Conservation (phyloP, 768 basidiomycete species). For the Lyophyllum decastes region DNA sequence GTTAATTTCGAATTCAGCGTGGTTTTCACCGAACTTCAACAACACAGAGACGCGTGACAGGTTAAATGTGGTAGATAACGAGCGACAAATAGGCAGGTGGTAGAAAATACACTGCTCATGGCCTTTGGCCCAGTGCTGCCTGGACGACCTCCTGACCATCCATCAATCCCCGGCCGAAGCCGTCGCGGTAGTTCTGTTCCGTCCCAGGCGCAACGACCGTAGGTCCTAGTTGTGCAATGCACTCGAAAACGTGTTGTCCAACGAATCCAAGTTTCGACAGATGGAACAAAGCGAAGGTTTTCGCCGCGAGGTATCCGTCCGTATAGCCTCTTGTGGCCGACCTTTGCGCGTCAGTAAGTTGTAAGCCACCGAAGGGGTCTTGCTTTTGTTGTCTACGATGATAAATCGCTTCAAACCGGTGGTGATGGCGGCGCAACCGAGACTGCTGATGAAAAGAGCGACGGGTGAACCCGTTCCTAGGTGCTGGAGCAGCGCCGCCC, state of each 20-base stretch:
- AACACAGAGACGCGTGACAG: neutral
- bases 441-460: neutral
- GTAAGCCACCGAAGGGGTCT: slow-evolving; percentile 6
- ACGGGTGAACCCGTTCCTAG: neutral
- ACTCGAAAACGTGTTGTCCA: slow-evolving; percentile 61
- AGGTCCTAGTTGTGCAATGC: slow-evolving; percentile 36
- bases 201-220: slow-evolving; percentile 34
- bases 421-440: slow-evolving; percentile 1
- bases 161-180: slow-evolving; percentile 49
- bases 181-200: slow-evolving; percentile 44
- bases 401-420: slow-evolving; percentile 30
- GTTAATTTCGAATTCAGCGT: slow-evolving; percentile 4
- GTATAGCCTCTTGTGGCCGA: slow-evolving; percentile 48
- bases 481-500: neutral
- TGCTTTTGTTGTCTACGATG: slow-evolving; percentile 12
- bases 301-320: slow-evolving; percentile 59
- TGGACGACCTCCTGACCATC: slow-evolving; percentile 10
- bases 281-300: slow-evolving; percentile 50
- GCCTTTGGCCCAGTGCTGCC: neutral
- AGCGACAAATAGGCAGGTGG: neutral
- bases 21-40: neutral
- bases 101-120: neutral
- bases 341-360: slow-evolving; percentile 19
- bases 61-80: neutral
- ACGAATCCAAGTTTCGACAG: slow-evolving; percentile 59